These are phyloP conservation scores for Trichosanthes truncata DNA, from an alignment of 306 rosid species.

Conservation along the genomic window DNA sequence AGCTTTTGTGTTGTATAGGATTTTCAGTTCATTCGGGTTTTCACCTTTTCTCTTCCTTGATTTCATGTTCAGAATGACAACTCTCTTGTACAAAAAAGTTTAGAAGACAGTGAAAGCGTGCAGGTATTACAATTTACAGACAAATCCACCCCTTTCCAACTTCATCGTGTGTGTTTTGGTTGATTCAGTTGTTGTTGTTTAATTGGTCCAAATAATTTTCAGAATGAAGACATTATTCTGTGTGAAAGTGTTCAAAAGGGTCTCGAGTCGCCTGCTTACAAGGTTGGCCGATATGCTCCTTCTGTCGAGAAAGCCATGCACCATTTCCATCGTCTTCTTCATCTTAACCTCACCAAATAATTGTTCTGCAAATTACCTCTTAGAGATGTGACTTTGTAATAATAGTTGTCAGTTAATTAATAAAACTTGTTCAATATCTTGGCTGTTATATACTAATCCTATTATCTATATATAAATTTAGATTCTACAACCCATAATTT, in stretches of 20 bases:
- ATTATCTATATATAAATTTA: too few species aligned
- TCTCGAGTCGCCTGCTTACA: constrained; percentile 67
- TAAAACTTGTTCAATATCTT: too few species aligned
- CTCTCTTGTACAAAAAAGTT: constrained; percentile 52
- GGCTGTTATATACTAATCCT: too few species aligned
- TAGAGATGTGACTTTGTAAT: too few species aligned
- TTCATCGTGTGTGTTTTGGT: not conserved
- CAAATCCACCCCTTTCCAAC: not conserved
- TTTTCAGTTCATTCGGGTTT: not conserved
- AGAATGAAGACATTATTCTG: constrained; percentile 66
- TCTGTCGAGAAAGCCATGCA: constrained; percentile 80
- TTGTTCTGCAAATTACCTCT: not conserved
- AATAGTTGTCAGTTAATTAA: too few species aligned
- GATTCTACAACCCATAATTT: too few species aligned
- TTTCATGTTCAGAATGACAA: constrained; percentile 36
- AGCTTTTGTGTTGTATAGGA: not conserved
- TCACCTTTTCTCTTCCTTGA: not conserved
- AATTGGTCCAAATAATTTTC: constrained; percentile 4
- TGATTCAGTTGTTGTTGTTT: not conserved
- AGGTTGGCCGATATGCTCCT: constrained; percentile 73
- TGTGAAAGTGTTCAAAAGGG: constrained; percentile 88
- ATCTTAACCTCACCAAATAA: constrained; percentile 29
- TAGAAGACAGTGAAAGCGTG: constrained; percentile 70
- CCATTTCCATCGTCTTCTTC: constrained; percentile 75
- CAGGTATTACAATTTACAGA: constrained; percentile 58